Evolutionary conservation across 2,329 filamentous ascomycete genomes (phyloP), one percentile per base, ranked within the genome.

Genomic region (Ophiostoma montium): DNA sequence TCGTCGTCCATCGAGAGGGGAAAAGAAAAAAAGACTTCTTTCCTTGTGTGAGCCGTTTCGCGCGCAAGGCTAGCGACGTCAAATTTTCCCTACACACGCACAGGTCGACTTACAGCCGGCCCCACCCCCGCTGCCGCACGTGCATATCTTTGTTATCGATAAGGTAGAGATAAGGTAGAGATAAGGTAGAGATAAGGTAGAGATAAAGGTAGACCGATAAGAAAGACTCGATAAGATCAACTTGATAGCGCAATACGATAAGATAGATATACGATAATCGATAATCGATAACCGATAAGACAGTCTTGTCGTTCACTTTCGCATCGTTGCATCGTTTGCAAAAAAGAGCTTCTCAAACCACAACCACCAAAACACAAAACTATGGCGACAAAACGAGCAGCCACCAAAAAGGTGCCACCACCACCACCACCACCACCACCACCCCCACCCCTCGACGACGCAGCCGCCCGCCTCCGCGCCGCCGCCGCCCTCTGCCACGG

Each of bases 401-500:
- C 21, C 5, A 16, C 21, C 7, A 42, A 16, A 30, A 42, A 30
- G n/a, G 23, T 23, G 23, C 21, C 10, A 9, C 21, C 23, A 10
- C 23, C 21, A 2, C 15, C 23, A 11, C 39, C 38, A 30, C 38
- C 39, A n/a, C 15, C 39, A 21, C 9, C 3, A 8, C 30, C 15
- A 30, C 10, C 23, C 3, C n/a, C 27, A 15, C 30, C 30, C 3
- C 15, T 46, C 2, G 5, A 30, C 4, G 27, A 16, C 23, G 52
- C 58, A 38, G 53, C 58, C 47, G 52, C 56, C 44, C 55, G 60
- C 23, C 65, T 77, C 39, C 50, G 57, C 3, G 61, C 68, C 2
- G 59, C 71, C 27, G 57, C 68, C 27, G 62, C 74, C 46, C 66
- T 89, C 43, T 76, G 95, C 41, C 72, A 82, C 59, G 75, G 84